A percentile compares a stretch with the other conserved stretches of the same genome.
Evolutionary conservation across 371 early-diverging fungal species (phyloP).

Genomic region (Mucor velutinosus): DNA sequence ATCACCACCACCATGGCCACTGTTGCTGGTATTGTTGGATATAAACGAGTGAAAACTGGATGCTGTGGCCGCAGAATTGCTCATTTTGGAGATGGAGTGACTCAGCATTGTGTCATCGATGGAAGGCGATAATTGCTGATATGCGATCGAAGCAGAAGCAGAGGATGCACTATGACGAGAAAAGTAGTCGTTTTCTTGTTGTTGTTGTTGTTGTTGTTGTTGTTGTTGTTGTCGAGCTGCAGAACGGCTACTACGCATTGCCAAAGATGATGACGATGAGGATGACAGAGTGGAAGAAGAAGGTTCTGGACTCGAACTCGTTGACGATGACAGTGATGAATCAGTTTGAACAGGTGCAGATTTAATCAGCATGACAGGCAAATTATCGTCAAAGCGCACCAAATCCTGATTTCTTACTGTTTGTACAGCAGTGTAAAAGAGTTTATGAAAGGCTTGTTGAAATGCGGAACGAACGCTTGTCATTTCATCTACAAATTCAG

Average conservation of each 20-base stretch:
- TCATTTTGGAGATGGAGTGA: not conserved
- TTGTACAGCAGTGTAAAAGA: conserved; percentile 78
- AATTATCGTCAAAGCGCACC: conserved; percentile 18
- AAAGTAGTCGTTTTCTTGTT: not conserved
- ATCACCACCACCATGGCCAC: not conserved
- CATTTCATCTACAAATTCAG: conserved; percentile 81
- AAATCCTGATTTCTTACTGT: conserved; percentile 55
- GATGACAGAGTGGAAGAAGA: not conserved
- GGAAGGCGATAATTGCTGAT: not conserved
- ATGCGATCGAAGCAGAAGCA: not conserved
- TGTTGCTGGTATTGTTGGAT: not conserved
- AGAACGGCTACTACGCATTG: not conserved
- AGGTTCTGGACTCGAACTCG: not conserved
- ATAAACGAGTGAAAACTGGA: not conserved
- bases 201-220: conserved; percentile 5
- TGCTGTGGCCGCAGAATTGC: not conserved
- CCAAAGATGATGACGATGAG: not conserved
- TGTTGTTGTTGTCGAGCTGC: not conserved
- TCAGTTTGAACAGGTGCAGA: not conserved
- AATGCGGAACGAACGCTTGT: conserved; percentile 77
- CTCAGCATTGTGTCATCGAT: not conserved
- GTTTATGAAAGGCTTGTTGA: conserved; percentile 79
- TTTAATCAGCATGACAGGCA: conserved; percentile 9
- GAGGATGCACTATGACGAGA: not conserved
- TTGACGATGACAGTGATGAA: not conserved